Conservation (phyloP, 2,329 filamentous ascomycete genomes). For the Xylaria sp. region DNA sequence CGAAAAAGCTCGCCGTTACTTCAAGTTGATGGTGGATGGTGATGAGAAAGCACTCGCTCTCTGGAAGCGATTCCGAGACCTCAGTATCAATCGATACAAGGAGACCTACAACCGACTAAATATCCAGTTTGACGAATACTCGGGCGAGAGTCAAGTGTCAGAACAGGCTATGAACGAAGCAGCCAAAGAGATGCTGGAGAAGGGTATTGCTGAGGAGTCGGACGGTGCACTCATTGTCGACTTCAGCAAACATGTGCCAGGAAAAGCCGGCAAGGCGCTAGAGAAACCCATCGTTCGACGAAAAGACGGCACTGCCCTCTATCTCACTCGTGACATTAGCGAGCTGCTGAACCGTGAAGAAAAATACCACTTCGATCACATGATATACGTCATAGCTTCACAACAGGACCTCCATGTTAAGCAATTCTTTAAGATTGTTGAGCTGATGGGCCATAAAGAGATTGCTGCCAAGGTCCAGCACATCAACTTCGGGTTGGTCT, state of each 20-base stretch:
- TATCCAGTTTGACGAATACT: conserved; percentile 72
- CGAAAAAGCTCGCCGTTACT: conserved; percentile 69
- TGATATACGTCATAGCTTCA: conserved; percentile 82
- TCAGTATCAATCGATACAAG: conserved; percentile 69
- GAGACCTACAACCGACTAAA: conserved; percentile 69
- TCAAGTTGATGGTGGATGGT: conserved; percentile 70
- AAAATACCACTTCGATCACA: conserved; percentile 75
- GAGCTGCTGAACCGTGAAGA: conserved; percentile 74
- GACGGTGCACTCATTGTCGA: conserved; percentile 79
- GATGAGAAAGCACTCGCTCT: conserved; percentile 66
- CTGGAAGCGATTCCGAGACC: conserved; percentile 68
- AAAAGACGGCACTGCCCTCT: conserved; percentile 79
- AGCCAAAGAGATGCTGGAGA: conserved; percentile 70
- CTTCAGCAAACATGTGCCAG: conserved; percentile 73
- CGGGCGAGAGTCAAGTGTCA: conserved; percentile 78
- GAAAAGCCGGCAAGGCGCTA: conserved; percentile 75
- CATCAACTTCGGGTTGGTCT: conserved; percentile 79
- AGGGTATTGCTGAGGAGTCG: conserved; percentile 73
- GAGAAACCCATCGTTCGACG: conserved; percentile 78
- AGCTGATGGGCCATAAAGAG: conserved; percentile 75
- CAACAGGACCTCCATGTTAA: conserved; percentile 78
- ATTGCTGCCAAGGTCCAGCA: conserved; percentile 76
- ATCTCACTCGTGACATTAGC: conserved; percentile 81
- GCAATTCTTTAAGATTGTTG: conserved; percentile 80
- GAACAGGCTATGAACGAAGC: conserved; percentile 73